Base-by-base conservation (phyloP, 352 stramenopile species). In the Phytophthora pistaciae region DNA sequence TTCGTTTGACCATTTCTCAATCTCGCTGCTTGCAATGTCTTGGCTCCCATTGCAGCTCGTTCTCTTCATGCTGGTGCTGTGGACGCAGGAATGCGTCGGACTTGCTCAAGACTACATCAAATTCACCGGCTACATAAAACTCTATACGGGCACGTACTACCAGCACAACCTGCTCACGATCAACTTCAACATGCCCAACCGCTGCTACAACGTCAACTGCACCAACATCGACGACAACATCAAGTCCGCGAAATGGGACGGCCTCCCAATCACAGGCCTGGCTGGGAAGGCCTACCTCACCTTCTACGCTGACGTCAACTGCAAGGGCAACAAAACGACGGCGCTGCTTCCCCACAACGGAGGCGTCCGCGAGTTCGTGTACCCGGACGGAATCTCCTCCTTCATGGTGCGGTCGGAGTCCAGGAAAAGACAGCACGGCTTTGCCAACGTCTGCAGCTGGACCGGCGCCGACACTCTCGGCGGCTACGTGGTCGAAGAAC, bases 201-300 rank as follows among this genome's bases (percentile, higher is more conserved):
- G 49, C 8, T 78, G 70, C 66, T 78, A 72, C 60, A 75, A 71
- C 50, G 11, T 78, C 31, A 74, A 62, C 55, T 78, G 70, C 42
- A 44, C 31, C 10, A 38, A 56, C 5, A 61, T 78, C 66, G 55
- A 74, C 65, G 66, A 78, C 55, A 54, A 55, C 9, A 49, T 55
- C 0, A 16, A 49, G 13, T 78, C 70, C 5, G 58, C 69, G 6
- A 42, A 57, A 23, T 78, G 70, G 70, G 61, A 58, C 1, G 61
- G 56, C 3, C 66, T 72, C 4, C 66, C 66, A 20, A 64, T 16
- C 9, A 68, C 66, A 7, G 66, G 42, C 9, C 33, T 40, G 21
- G 58, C 31, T 3, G 65, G 59, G 0, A 66, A 60, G n/a, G 66
- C 66, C 16, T 75, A 62, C 46, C 67, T 78, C 21, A 71, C 48